phyloP scores from a whole-genome alignment of 176 grass and related monocot species.

The Hordeum marinum region DNA sequence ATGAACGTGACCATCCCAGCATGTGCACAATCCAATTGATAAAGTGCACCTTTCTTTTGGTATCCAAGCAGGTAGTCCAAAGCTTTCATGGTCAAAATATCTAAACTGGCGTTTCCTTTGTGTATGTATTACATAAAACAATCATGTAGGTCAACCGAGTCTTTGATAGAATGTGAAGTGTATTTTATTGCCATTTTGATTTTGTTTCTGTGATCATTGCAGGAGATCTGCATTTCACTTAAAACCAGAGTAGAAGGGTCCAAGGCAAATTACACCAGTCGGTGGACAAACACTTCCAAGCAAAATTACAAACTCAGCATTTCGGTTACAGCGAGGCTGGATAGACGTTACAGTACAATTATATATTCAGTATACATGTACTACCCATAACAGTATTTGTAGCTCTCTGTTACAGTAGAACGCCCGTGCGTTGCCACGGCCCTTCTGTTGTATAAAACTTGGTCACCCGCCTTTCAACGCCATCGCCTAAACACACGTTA shows the following conservation, averaged over 20 bases:
- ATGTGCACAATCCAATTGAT: background rate
- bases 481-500: too few relatives aligned
- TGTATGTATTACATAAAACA: background rate
- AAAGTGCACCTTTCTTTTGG: background rate
- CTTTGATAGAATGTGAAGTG: background rate
- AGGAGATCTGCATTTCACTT: constrained; percentile 9
- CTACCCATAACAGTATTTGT: background rate
- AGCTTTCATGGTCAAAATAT: background rate
- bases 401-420: background rate
- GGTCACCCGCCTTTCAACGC: too few relatives aligned
- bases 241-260: background rate
- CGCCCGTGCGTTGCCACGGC: too few relatives aligned
- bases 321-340: background rate
- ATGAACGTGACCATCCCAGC: background rate
- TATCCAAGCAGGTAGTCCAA: background rate
- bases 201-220: background rate
- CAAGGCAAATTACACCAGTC: background rate
- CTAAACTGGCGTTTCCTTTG: background rate
- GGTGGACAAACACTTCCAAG: background rate
- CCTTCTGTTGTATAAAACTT: too few relatives aligned
- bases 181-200: background rate
- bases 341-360: background rate
- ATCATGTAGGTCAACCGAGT: background rate
- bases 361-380: too few relatives aligned
- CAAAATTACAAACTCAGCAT: background rate